These are phyloP conservation scores for Bullera alba DNA, from an alignment of 768 basidiomycete species.

Conservation along the genomic window DNA sequence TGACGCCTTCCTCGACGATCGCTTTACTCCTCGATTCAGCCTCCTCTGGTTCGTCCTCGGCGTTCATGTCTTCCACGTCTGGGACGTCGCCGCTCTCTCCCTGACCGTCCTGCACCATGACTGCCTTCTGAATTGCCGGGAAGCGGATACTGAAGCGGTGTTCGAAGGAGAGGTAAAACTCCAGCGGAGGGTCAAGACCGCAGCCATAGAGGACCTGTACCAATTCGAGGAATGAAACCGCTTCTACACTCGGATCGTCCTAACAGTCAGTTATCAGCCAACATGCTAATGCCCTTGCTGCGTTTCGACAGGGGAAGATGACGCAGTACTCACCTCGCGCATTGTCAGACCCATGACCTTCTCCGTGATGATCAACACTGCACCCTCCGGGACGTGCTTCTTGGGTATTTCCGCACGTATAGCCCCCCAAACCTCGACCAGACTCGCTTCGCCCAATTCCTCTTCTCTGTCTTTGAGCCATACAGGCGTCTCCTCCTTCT, in stretches of 20 bases:
- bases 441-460: slow-evolving; percentile 49
- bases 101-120: slow-evolving; percentile 55
- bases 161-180: slow-evolving; percentile 24
- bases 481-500: slow-evolving; percentile 17
- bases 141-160: slow-evolving; percentile 17
- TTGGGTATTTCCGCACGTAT: slow-evolving; percentile 12
- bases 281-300: too few relatives aligned
- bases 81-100: slow-evolving; percentile 66
- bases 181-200: slow-evolving; percentile 19
- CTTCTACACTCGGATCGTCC: slow-evolving; percentile 27
- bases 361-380: slow-evolving; percentile 27
- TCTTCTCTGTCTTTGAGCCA: slow-evolving; percentile 32
- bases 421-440: slow-evolving; percentile 40
- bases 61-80: too few relatives aligned
- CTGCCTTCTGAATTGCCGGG: slow-evolving; percentile 18
- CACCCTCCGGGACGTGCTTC: slow-evolving; percentile 12
- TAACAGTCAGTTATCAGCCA: slow-evolving; percentile 6
- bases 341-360: slow-evolving; percentile 32
- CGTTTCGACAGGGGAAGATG: background rate
- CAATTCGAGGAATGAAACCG: slow-evolving; percentile 48
- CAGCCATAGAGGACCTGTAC: slow-evolving; percentile 29
- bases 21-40: slow-evolving; percentile 69
- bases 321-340: slow-evolving; percentile 26
- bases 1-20: slow-evolving; percentile 23
- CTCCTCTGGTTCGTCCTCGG: slow-evolving; percentile 51